Conservation (phyloP, 441 rosid species). For the Gossypium gossypioides region DNA sequence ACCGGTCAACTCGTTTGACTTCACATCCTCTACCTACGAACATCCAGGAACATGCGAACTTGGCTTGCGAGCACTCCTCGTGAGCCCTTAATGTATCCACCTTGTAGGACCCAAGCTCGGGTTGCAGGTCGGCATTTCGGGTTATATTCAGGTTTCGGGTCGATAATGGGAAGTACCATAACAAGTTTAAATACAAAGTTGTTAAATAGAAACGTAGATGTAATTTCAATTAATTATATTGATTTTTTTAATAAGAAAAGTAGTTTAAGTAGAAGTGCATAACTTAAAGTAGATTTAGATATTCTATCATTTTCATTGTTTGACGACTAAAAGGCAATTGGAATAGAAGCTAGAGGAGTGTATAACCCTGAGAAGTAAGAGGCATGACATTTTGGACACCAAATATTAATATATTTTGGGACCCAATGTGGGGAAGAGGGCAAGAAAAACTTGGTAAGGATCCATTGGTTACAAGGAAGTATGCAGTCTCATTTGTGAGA, state of each 20-base stretch:
- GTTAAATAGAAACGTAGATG: no score
- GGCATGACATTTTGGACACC: slow-evolving; percentile 90
- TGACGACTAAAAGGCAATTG: slow-evolving; percentile 32
- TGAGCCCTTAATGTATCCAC: no score
- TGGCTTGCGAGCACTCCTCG: no score
- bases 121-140: no score
- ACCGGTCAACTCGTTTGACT: no score
- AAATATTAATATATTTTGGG: slow-evolving; percentile 73
- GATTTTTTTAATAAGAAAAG: background rate
- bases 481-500: slow-evolving; percentile 61
- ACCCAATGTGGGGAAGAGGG: slow-evolving; percentile 94
- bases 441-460: slow-evolving; percentile 78
- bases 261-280: background rate
- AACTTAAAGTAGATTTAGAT: background rate
- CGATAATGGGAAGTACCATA: no score
- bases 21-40: no score
- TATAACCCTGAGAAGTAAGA: slow-evolving; percentile 58
- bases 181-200: no score
- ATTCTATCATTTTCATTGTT: background rate
- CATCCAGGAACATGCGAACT: no score
- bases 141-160: no score
- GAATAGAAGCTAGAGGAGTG: slow-evolving; percentile 63
- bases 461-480: slow-evolving; percentile 51
- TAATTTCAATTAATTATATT: no score
- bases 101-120: no score